Evolutionary conservation across 768 basidiomycete genomes (phyloP).

Genomic region (Heimioporus sp.): DNA sequence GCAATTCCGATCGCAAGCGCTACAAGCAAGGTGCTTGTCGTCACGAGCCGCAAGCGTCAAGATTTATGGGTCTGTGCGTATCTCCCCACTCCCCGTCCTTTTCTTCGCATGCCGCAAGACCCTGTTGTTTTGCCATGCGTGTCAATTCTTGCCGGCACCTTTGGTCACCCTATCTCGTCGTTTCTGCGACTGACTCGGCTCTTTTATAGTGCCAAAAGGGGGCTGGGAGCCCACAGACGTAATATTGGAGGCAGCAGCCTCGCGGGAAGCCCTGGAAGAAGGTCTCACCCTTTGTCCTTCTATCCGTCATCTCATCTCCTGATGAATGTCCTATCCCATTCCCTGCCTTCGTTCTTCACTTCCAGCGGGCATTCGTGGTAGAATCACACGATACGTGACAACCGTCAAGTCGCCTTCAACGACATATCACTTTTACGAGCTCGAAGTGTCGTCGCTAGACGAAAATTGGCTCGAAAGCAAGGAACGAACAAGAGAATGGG

Average conservation of each 20-base stretch:
- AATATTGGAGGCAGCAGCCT: constrained; percentile 82
- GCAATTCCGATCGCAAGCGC: constrained; percentile 80
- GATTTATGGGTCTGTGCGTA: constrained; percentile 88
- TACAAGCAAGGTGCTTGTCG: constrained; percentile 74
- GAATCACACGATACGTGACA: constrained; percentile 79
- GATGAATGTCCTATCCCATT: constrained; percentile 51
- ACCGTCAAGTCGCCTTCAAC: constrained; percentile 77
- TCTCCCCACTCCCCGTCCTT: constrained; percentile 8
- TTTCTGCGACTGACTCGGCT: constrained; percentile 5
- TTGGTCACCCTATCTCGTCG: not conserved
- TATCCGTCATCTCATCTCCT: constrained; percentile 71
- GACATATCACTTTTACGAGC: constrained; percentile 89
- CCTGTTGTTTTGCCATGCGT: not conserved
- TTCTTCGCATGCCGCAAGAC: not conserved
- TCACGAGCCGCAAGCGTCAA: constrained; percentile 81
- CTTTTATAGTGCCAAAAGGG: constrained; percentile 78
- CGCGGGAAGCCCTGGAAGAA: constrained; percentile 93
- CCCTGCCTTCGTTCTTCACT: constrained; percentile 29
- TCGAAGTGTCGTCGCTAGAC: constrained; percentile 77
- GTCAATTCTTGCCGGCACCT: not conserved
- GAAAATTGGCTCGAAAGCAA: constrained; percentile 78
- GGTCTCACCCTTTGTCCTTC: constrained; percentile 85
- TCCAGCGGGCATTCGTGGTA: constrained; percentile 84
- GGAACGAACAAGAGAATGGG: constrained; percentile 84
- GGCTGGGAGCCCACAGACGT: constrained; percentile 86